phyloP scores from a whole-genome alignment of 2,329 filamentous ascomycete species.

The Aspergillus puulaauensis region DNA sequence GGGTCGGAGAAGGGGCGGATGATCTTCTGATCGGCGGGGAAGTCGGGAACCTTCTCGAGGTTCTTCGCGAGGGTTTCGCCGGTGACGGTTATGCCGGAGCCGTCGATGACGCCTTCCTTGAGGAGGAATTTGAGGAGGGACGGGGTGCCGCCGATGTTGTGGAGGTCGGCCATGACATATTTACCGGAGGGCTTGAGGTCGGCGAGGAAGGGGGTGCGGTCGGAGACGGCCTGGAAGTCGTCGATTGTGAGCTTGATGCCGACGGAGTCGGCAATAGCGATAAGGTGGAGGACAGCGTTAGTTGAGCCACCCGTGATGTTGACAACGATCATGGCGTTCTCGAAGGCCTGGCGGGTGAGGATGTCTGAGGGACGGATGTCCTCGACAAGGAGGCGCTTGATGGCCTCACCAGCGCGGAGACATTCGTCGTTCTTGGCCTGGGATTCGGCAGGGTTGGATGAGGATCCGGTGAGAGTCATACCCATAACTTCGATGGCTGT shows the following conservation, averaged over 20 bases:
- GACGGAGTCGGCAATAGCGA: constrained; percentile 79
- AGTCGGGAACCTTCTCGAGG: constrained; percentile 58
- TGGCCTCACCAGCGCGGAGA: constrained; percentile 67
- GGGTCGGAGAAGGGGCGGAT: constrained; percentile 67
- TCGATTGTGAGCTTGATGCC: constrained; percentile 81
- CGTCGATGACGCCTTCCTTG: constrained; percentile 59
- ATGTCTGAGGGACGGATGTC: constrained; percentile 77
- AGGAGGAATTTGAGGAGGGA: constrained; percentile 59
- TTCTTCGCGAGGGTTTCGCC: constrained; percentile 61
- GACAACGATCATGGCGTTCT: constrained; percentile 81
- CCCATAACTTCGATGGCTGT: constrained; percentile 70
- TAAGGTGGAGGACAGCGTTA: constrained; percentile 80
- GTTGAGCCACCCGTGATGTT: constrained; percentile 82
- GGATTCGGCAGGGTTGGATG: constrained; percentile 74
- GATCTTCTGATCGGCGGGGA: constrained; percentile 68
- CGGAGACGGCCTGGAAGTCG: constrained; percentile 80
- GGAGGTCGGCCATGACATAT: constrained; percentile 61
- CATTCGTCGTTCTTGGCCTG: constrained; percentile 72
- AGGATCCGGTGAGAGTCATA: constrained; percentile 79
- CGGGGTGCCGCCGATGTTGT: constrained; percentile 58
- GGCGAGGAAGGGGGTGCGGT: constrained; percentile 75
- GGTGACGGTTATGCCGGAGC: constrained; percentile 61
- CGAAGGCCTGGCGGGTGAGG: constrained; percentile 75
- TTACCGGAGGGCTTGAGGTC: constrained; percentile 77
- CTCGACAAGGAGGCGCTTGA: constrained; percentile 71